These are phyloP conservation scores for Tuber umbilicatum DNA, from an alignment of 495 filamentous ascomycete genomes.

Conservation along the genomic window DNA sequence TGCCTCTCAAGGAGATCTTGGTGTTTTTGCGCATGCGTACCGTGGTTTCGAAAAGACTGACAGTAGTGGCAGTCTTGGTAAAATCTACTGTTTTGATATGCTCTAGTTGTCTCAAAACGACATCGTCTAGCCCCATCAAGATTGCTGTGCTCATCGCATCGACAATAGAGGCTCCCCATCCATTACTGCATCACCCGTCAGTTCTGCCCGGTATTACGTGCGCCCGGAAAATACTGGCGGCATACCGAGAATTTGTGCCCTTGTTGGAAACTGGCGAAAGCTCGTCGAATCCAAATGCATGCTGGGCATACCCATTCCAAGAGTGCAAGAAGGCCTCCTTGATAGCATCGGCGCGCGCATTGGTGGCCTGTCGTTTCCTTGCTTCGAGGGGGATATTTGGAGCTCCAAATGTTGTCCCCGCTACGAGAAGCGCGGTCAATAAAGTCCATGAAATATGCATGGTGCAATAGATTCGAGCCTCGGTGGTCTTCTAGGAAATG, in stretches of 20 bases:
- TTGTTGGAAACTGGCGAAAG: constrained; percentile 61
- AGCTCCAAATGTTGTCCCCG: constrained; percentile 9
- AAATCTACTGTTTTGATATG: constrained; percentile 66
- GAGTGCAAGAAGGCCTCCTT: constrained; percentile 69
- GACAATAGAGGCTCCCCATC: constrained; percentile 79
- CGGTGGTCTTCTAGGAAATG: background rate
- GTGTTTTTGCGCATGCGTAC: constrained; percentile 7
- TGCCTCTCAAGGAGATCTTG: background rate
- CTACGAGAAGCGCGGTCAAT: constrained; percentile 12
- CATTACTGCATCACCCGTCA: constrained; percentile 53
- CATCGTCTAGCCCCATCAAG: constrained; percentile 63
- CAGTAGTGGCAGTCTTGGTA: constrained; percentile 50
- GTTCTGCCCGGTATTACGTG: constrained; percentile 10
- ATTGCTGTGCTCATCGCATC: constrained; percentile 77
- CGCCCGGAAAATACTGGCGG: constrained; percentile 3
- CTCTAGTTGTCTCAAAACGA: constrained; percentile 62
- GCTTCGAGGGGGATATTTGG: constrained; percentile 15
- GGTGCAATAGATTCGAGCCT: background rate
- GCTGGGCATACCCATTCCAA: constrained; percentile 74
- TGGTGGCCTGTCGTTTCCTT: constrained; percentile 1
- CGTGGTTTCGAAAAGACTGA: constrained; percentile 84
- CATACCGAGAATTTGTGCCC: constrained; percentile 63
- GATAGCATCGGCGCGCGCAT: constrained; percentile 55
- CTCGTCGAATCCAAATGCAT: constrained; percentile 75
- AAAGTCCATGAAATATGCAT: constrained; percentile 6